Evolutionary conservation across 1,284 basidiomycete species (phyloP), one percentile per base, ranked within the genome.

Genomic region (Cutaneotrichosporon cyanovorans): DNA sequence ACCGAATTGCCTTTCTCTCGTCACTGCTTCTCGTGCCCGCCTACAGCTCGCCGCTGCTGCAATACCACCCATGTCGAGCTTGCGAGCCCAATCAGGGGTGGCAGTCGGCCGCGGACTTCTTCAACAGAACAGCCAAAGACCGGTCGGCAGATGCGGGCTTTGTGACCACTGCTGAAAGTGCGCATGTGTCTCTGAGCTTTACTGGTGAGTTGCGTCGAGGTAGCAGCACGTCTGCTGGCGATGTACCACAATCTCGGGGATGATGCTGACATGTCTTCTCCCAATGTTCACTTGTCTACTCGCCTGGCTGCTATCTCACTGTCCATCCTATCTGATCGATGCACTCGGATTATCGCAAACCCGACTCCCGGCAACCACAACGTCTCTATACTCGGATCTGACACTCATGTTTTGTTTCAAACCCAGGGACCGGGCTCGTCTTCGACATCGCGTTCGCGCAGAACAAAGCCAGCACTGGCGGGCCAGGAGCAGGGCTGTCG

Each of bases 11-110:
- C n/a, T 10, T 2, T 10, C 12, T 21, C 16, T 6, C 12, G 11
- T 19, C 10, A 18, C 33, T 19, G 16, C 35, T 19, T 18, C 35
- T 18, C 5, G 11, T 36, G 9, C 35, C 19, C 20, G 16, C 20
- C 35, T 18, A 18, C 52, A 65, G 62, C 40, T 63, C 63, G 5
- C 60, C 65, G 9, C 40, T 62, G 5, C 52, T 67, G 44, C 19
- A 23, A 2, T 64, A 61, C 42, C 28, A 32, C n/a, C 62, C 64
- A 22, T 63, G 62, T 40, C 57, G 50, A n/a, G 37, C 38, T n/a
- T 65, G 63, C 40, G 37, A 45, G 25, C 40, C 46, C 2, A 32
- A 47, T 3, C 20, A 42, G 9, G 47, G 43, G 14, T 37, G 46
- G 42, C 8, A 38, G 32, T 35, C 39, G 22, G 4, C n/a, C 5